Evolutionary conservation across 2,329 filamentous ascomycete genomes (phyloP).

Genomic region (Pyricularia grisea): DNA sequence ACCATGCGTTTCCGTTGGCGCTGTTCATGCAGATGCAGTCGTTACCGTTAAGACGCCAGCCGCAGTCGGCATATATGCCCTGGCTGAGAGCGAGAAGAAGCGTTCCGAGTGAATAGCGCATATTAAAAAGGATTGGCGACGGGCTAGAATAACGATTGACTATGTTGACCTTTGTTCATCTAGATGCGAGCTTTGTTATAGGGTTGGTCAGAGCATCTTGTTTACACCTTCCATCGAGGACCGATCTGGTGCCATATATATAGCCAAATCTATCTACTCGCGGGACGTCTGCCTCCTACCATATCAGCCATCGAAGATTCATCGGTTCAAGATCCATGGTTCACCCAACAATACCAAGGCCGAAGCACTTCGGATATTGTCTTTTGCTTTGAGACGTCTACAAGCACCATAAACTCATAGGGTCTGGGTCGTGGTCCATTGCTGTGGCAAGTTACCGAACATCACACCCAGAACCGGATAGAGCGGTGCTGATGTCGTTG

Average conservation of each 20-base stretch:
- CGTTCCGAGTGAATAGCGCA: not conserved
- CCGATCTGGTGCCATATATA: not conserved
- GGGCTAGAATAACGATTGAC: not conserved
- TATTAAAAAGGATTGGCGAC: not conserved
- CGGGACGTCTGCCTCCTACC: not conserved
- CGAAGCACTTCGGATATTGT: not conserved
- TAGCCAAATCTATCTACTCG: not conserved
- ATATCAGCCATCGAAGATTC: not conserved
- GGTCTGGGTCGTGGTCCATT: not conserved
- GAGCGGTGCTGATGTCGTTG: not conserved
- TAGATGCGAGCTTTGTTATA: not conserved
- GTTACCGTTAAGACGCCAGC: slow-evolving; percentile 7
- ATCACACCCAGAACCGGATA: not conserved
- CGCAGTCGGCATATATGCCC: slow-evolving; percentile 5
- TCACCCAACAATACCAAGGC: not conserved
- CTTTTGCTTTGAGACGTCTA: not conserved
- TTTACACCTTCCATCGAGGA: not conserved
- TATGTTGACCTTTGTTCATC: not conserved
- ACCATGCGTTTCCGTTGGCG: slow-evolving; percentile 4
- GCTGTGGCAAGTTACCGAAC: not conserved
- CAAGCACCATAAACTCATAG: not conserved
- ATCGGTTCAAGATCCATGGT: not conserved
- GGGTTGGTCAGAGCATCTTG: not conserved
- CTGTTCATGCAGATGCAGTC: slow-evolving; percentile 10
- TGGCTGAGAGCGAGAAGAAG: not conserved